Base-by-base conservation (phyloP, 1,139 yeast genomes). In the Debaryomyces subglobosus region DNA sequence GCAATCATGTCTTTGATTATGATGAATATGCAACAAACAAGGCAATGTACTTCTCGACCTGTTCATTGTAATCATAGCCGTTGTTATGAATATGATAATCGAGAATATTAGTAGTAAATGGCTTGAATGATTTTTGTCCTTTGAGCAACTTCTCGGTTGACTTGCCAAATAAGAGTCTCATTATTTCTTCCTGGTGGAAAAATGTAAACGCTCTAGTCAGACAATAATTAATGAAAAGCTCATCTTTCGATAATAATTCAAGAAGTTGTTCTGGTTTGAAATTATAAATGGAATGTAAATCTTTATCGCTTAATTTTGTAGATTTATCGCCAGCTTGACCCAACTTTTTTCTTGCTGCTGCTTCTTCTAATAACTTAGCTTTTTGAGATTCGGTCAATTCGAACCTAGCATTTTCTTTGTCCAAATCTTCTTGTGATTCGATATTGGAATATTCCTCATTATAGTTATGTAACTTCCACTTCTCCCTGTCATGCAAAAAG, bases 101-200 rank as follows among this genome's bases (percentile, higher is more conserved):
- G 52, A 64, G 70, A 6, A 77, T 75, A 15, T 30, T 30, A 8
- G 36, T 30, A 7, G 32, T 40, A 35, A 40, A 40, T 15, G 43
- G 43, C 23, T 30, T 40, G 15, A 40, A 40, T 20, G 27, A n/a
- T 7, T 16, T 12, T 6, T 30, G 35, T 5, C 16, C 18, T 15
- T 23, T 49, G 40, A 70, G 58, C 42, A 70, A 43, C 7, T 49
- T 39, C 12, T 62, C 56, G 2, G 77, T 68, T 3, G 70, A 59
- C 52, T 69, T 70, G 10, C 67, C 70, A 47, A 62, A 62, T 16
- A 67, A 53, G 23, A 71, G 59, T 20, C 63, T 56, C 67, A 69
- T 63, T 41, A 71, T 62, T 55, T 72, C 78, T 27, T 59, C 54
- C 55, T 72, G 77, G 50, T 73, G 78, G 51, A 68, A 65, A 13